These are phyloP conservation scores for Phalaenopsis aphrodite DNA, from an alignment of 106 monocot species.

Conservation along the genomic window DNA sequence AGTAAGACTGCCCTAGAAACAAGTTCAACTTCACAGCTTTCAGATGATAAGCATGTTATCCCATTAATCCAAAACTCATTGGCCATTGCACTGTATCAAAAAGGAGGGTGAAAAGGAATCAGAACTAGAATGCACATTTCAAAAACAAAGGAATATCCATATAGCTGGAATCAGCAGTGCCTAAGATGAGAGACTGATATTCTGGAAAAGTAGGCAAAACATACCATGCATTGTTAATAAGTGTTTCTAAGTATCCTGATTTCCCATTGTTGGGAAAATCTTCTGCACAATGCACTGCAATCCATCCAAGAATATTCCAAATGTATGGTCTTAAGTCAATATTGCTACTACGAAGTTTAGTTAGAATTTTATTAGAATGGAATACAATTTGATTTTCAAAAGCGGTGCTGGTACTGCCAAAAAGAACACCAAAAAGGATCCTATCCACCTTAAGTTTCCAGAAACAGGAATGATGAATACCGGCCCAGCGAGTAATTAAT, in stretches of 20 bases:
- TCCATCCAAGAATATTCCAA: constrained; percentile 78
- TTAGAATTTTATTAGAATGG: constrained; percentile 24
- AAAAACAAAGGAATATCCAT: neutral
- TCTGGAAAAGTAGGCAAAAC: neutral
- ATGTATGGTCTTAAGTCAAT: constrained; percentile 24
- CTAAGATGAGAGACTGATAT: neutral
- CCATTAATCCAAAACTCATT: constrained; percentile 37
- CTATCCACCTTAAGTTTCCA: constrained; percentile 59
- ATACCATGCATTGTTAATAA: constrained; percentile 84
- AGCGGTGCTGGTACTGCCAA: constrained; percentile 25
- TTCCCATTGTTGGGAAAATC: constrained; percentile 22
- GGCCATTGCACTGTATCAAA: constrained; percentile 37
- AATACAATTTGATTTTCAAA: constrained; percentile 3
- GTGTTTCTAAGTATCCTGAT: constrained; percentile 31
- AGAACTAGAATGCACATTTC: neutral
- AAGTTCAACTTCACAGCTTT: constrained; percentile 36
- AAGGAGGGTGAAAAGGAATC: neutral
- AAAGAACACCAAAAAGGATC: constrained; percentile 51
- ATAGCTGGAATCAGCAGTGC: neutral
- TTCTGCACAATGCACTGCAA: constrained; percentile 40
- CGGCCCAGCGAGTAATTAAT: constrained; percentile 46
- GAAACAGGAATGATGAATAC: constrained; percentile 60
- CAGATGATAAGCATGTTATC: constrained; percentile 8
- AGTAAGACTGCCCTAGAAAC: constrained; percentile 47
- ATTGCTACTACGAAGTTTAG: constrained; percentile 28